phyloP scores from a whole-genome alignment of 2,329 filamentous ascomycete genomes.

The Seiridium unicorne region DNA sequence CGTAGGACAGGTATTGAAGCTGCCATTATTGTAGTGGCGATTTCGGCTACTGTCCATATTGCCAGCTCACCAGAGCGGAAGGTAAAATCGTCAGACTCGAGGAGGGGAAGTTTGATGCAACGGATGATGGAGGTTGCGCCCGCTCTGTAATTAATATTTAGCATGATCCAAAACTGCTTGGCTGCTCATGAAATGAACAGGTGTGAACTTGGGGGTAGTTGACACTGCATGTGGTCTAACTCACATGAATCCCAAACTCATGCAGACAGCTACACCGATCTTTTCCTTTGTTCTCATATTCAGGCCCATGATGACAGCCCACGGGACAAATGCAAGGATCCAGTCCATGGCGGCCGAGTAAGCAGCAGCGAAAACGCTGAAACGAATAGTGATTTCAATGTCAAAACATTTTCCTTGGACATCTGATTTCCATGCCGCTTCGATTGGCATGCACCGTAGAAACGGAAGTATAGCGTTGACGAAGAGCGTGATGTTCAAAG shows the following conservation, averaged over 20 bases:
- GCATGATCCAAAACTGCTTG: background rate
- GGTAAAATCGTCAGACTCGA: conserved; percentile 11
- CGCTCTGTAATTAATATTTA: conserved; percentile 10
- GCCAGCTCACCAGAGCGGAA: conserved; percentile 16
- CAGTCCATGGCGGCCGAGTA: conserved; percentile 33
- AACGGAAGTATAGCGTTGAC: conserved; percentile 23
- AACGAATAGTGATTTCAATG: conserved; percentile 13
- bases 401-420: conserved; percentile 16
- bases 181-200: background rate
- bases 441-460: conserved; percentile 14
- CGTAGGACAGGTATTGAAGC: conserved; percentile 22
- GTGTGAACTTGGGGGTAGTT: background rate
- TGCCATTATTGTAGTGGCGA: conserved; percentile 32
- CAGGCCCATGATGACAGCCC: conserved; percentile 32
- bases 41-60: conserved; percentile 28
- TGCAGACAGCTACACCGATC: conserved; percentile 30
- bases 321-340: conserved; percentile 34
- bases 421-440: conserved; percentile 10
- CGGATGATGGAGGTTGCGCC: conserved; percentile 16
- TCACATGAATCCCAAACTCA: conserved; percentile 33
- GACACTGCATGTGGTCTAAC: background rate
- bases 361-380: conserved; percentile 16
- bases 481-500: conserved; percentile 23
- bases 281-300: conserved; percentile 36
- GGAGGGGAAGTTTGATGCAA: conserved; percentile 13